phyloP scores from a whole-genome alignment of 2,329 filamentous ascomycete genomes.

The Aureobasidium sp. region DNA sequence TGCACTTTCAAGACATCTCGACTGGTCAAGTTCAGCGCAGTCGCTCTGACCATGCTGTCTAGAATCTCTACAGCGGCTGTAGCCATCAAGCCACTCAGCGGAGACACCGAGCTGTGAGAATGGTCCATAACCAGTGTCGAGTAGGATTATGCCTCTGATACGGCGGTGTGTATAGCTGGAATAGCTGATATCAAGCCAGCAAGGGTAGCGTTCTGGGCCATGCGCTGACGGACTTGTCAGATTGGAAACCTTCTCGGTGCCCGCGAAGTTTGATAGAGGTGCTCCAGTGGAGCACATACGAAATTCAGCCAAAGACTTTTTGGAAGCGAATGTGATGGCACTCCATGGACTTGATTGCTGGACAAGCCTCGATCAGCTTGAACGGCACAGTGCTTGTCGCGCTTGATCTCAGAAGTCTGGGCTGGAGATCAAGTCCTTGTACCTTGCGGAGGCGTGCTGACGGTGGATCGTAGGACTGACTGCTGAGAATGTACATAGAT shows the following conservation, averaged over 20 bases:
- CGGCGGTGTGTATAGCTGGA: background rate
- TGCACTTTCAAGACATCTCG: background rate
- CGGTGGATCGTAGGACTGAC: background rate
- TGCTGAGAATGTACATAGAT: background rate
- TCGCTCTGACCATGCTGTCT: background rate
- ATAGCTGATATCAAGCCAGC: background rate
- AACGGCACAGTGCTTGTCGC: background rate
- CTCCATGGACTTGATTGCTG: background rate
- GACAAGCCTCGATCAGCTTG: background rate
- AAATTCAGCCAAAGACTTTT: background rate
- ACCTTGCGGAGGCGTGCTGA: background rate
- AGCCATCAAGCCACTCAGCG: background rate
- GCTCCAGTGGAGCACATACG: background rate
- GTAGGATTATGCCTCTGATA: background rate
- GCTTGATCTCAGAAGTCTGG: background rate
- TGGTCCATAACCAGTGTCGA: background rate
- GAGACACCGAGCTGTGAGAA: background rate
- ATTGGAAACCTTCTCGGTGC: background rate
- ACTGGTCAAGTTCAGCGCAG: background rate
- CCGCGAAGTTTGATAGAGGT: background rate
- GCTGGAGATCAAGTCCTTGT: background rate
- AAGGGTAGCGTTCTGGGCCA: background rate
- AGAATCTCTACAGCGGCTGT: background rate
- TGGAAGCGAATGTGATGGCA: background rate
- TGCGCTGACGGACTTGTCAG: background rate